Evolutionary conservation across 140 eudicot genomes (phyloP).

Genomic region (Anethum foeniculum): DNA sequence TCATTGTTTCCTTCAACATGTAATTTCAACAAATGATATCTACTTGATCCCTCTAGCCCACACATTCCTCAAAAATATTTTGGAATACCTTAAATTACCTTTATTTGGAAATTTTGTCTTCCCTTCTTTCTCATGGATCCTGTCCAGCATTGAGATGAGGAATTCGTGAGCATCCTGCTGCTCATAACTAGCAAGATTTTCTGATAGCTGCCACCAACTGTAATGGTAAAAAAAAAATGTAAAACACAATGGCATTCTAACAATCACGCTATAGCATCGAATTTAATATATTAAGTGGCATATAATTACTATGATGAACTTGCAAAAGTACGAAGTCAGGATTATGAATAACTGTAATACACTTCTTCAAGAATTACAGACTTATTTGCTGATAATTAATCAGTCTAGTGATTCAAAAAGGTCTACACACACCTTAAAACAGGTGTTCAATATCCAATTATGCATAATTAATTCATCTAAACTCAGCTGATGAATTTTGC

Average conservation of each 20-base stretch:
- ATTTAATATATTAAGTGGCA: not conserved
- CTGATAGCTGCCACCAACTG: constrained; percentile 93
- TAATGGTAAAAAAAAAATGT: constrained; percentile 13
- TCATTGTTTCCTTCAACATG: not conserved
- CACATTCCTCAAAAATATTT: constrained; percentile 1
- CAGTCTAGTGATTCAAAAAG: not conserved
- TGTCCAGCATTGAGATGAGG: constrained; percentile 63
- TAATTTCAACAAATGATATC: not conserved
- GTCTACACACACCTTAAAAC: not conserved
- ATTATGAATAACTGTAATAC: not conserved
- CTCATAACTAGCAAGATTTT: constrained; percentile 73
- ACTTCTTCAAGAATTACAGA: not conserved
- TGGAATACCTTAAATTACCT: constrained; percentile 34
- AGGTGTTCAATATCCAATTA: not conserved
- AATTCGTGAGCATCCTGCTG: constrained; percentile 92
- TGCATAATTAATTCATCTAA: not conserved
- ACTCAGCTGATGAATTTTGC: not conserved
- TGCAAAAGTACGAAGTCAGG: not conserved
- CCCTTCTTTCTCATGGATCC: constrained; percentile 74
- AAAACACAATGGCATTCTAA: not conserved
- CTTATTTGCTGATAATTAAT: not conserved
- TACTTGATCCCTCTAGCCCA: constrained; percentile 3
- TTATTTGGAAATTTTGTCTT: constrained; percentile 33
- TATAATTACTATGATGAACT: not conserved
- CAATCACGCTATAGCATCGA: not conserved